Evolutionary conservation across 208 protist genomes (phyloP), one percentile per base, ranked within the genome.

Genomic region (Lotmaria passim): DNA sequence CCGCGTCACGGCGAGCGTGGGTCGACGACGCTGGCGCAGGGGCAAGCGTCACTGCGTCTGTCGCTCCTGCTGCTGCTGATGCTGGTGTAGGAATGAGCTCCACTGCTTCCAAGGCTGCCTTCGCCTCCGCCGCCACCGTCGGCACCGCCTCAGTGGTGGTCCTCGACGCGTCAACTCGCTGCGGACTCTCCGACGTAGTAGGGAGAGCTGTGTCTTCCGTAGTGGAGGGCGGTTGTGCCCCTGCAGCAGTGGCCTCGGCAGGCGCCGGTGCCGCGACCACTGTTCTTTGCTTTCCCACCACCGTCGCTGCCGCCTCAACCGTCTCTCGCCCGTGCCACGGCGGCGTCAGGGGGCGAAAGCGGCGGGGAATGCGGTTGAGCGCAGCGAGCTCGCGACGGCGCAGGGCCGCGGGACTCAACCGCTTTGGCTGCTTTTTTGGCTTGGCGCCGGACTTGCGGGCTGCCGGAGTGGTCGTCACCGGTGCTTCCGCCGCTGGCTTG

Each of bases 311-410:
- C 36, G 46, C 56, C 26, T 63, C 33, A 39, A 44, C 58, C 30
- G 36, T 44, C 19, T 43, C 60, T 1, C 10, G 14, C 3, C 61
- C 60, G 28, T 55, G 14, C 63, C 52, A 53, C 24, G 51, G 26
- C 44, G 36, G 43, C 28, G n/a, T 23, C 33, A 33, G 48, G 2
- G 71, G 56, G 28, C 62, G 62, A 48, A 69, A 69, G 26, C 62
- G 71, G 39, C 46, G 51, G 3, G 71, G 63, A 28, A 77, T 70
- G 57, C 71, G 71, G 26, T 77, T 77, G 47, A 69, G 47, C 14
- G 69, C 69, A 0, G 69, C 51, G 15, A 68, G 12, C 60, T 75
- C 69, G 69, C 69, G 69, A 10, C 69, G 69, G 28, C 69, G 60
- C 34, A 63, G 55, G 21, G 69, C 69, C 7, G 69, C 69, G 1